phyloP scores from a whole-genome alignment of 1,284 basidiomycete genomes.

The Volvariella volvacea region DNA sequence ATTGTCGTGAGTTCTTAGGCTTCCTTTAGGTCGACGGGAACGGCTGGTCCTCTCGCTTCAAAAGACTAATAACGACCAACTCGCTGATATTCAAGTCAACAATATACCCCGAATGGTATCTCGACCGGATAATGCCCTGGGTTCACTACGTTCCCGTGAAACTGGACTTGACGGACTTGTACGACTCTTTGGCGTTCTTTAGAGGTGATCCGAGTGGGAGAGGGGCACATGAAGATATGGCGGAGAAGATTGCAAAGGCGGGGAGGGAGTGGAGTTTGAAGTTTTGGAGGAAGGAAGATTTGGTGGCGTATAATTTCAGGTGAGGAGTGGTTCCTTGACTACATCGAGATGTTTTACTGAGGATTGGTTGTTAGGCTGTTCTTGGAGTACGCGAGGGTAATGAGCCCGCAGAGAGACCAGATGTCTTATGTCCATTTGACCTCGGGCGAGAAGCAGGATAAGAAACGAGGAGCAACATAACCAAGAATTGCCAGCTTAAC shows the following conservation, averaged over 20 bases:
- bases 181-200: slow-evolving; percentile 56
- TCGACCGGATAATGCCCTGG: slow-evolving; percentile 42
- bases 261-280: slow-evolving; percentile 50
- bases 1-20: slow-evolving; percentile 1
- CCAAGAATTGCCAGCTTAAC: too few relatives aligned
- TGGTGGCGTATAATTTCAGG: slow-evolving; percentile 54
- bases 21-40: slow-evolving; percentile 53
- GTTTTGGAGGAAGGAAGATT: slow-evolving; percentile 59
- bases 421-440: slow-evolving; percentile 5
- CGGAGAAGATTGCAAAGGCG: slow-evolving; percentile 43
- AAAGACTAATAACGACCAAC: slow-evolving; percentile 56
- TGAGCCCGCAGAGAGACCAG: slow-evolving; percentile 34
- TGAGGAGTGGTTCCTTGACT: not conserved
- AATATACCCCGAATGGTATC: slow-evolving; percentile 61
- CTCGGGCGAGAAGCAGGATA: too few relatives aligned
- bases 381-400: slow-evolving; percentile 41
- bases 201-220: slow-evolving; percentile 35
- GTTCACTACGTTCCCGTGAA: slow-evolving; percentile 60
- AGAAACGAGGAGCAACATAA: too few relatives aligned
- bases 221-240: slow-evolving; percentile 47
- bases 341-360: slow-evolving; percentile 2
- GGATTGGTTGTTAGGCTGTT: slow-evolving; percentile 26
- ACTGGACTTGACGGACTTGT: slow-evolving; percentile 44
- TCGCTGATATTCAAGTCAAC: slow-evolving; percentile 62
- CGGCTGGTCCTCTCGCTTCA: slow-evolving; percentile 66